Conservation (phyloP, 768 basidiomycete species). For the Lentinula guzmanii region DNA sequence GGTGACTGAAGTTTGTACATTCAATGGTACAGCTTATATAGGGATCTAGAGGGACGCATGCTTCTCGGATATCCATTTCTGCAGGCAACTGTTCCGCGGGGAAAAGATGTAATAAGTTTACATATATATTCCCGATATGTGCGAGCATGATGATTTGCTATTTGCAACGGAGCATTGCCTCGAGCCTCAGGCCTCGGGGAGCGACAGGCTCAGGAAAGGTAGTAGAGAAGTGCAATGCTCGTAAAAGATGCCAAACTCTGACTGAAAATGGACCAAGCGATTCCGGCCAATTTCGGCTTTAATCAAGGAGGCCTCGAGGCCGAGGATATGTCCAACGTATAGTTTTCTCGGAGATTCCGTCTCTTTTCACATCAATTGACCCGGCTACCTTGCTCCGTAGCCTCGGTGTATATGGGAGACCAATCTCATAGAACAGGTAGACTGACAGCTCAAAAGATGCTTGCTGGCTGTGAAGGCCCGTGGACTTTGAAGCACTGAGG, state of each 20-base stretch:
- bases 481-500: neutral
- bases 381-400: neutral
- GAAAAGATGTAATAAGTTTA: neutral
- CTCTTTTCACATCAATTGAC: neutral
- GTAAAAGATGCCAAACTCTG: neutral
- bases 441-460: neutral
- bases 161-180: neutral
- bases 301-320: neutral
- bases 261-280: neutral
- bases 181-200: neutral
- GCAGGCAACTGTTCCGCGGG: neutral
- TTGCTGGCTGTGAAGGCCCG: neutral
- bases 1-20: neutral
- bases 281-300: neutral
- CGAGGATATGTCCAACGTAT: neutral
- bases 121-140: neutral
- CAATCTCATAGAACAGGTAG: neutral
- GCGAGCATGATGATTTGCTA: neutral
- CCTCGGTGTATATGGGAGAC: neutral
- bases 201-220: neutral
- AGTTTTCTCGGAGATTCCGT: neutral
- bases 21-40: conserved; percentile 14
- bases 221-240: no score
- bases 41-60: neutral
- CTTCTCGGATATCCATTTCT: neutral